Percentiles rank a stretch among this genome's conserved stretches.
These are phyloP conservation scores for Trichoderma arundinaceum DNA, from an alignment of 2,329 filamentous ascomycete species.

Conservation along the genomic window DNA sequence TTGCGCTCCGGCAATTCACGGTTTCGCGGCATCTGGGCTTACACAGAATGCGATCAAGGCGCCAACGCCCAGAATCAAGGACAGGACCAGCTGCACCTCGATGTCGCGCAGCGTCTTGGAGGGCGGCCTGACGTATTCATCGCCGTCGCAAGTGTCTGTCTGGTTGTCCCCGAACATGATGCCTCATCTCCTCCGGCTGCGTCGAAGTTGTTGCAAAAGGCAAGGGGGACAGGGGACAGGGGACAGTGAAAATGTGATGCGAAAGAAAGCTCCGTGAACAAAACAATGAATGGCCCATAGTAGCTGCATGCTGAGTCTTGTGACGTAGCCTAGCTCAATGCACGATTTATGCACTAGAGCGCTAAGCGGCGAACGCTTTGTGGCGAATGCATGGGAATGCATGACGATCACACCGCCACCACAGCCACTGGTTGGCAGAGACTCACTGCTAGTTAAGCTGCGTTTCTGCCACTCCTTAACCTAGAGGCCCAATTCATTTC, in stretches of 20 bases:
- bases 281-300: not conserved
- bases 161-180: slow-evolving; percentile 32
- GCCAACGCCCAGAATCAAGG: slow-evolving; percentile 69
- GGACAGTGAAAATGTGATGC: not conserved
- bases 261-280: slow-evolving; percentile 3
- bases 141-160: slow-evolving; percentile 36
- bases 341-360: slow-evolving; percentile 23
- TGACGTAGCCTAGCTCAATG: slow-evolving; percentile 27
- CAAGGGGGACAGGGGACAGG: not conserved
- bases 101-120: slow-evolving; percentile 50
- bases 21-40: slow-evolving; percentile 39
- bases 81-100: slow-evolving; percentile 73
- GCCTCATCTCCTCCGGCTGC: slow-evolving; percentile 21
- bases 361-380: slow-evolving; percentile 17
- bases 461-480: not conserved
- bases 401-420: slow-evolving; percentile 24
- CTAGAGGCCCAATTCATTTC: not conserved
- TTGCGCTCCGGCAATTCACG: not conserved
- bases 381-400: slow-evolving; percentile 6
- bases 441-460: not conserved
- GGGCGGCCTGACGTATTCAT: slow-evolving; percentile 37
- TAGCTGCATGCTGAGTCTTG: not conserved
- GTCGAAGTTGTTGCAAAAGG: not conserved
- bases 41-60: slow-evolving; percentile 81
- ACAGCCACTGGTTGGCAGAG: slow-evolving; percentile 3